Evolutionary conservation across 371 early-diverging fungal genomes (phyloP), one percentile per base, ranked within the genome.

Genomic region (Mucor indicus): DNA sequence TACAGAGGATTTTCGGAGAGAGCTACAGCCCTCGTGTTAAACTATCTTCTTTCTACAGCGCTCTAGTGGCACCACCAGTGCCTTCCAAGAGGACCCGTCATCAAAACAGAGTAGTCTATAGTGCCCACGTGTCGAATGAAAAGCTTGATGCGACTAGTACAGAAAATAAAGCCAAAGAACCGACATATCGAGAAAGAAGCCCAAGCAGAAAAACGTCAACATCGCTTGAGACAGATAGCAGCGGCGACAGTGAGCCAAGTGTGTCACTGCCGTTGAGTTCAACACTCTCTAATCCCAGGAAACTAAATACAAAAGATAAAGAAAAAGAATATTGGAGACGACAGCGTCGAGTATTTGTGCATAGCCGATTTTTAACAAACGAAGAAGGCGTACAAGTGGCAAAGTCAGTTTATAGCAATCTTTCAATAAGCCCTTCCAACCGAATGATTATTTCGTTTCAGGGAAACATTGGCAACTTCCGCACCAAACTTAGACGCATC

Each of bases 311-410:
- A 15, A 64, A 60, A 44, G 58, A 57, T 2, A 55, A 57, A 32
- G 62, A 64, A 27, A 60, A 55, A 21, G 65, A 65, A 29, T 69
- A 60, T 24, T 62, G 63, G 60, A 60, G 70, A 25, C 51, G 66
- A 20, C 70, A 69, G 27, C 54, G 63, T 24, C 70, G 70, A 13
- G 53, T 60, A 10, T 69, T 69, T 56, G 55, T 62, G 16, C 59
- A 62, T 17, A 69, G 60, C 32, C 57, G 70, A 48, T 69, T 54
- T 42, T 47, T 69, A 19, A 62, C 55, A 19, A 48, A 63, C 32
- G 63, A 65, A 30, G 70, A 69, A 38, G 70, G 58, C 8, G 42
- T 50, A 12, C 41, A 22, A 7, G 48, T 69, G 1, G 63, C 63
- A 11, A 48, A 55, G 32, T 35, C 49, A 15, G 63, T 69, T 1